These are phyloP conservation scores for Pigoraptor vietnamica DNA, from an alignment of 78 protist genomes.

Conservation along the genomic window DNA sequence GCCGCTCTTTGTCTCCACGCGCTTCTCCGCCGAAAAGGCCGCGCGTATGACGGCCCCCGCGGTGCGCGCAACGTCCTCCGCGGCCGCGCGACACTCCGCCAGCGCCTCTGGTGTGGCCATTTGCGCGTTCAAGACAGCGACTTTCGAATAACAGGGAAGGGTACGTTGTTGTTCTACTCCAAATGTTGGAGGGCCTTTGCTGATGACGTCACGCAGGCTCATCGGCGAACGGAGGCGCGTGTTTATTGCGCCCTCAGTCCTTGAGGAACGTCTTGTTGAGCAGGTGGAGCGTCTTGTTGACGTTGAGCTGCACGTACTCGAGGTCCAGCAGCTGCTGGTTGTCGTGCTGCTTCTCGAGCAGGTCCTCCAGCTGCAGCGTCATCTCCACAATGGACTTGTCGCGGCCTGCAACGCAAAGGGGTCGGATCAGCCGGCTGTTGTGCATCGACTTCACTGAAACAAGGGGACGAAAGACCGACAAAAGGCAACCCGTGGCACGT, in stretches of 20 bases:
- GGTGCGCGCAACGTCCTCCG: not conserved
- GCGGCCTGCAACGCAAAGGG: constrained; percentile 7
- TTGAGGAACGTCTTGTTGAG: constrained; percentile 39
- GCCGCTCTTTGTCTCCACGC: not conserved
- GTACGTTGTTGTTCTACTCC: too few relatives aligned
- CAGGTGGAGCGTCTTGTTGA: constrained; percentile 47
- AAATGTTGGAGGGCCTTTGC: too few relatives aligned
- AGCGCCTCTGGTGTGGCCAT: not conserved
- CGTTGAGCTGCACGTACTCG: constrained; percentile 52
- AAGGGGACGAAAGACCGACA: too few relatives aligned
- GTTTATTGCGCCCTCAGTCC: not conserved
- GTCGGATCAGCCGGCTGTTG: too few relatives aligned
- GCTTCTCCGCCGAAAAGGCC: not conserved
- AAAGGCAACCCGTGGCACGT: too few relatives aligned
- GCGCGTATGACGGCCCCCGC: not conserved
- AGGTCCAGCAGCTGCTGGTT: constrained; percentile 45
- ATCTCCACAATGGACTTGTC: constrained; percentile 38
- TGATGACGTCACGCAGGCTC: not conserved
- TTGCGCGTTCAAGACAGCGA: not conserved
- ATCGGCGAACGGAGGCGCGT: not conserved
- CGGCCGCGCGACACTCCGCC: not conserved
- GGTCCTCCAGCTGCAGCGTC: constrained; percentile 47
- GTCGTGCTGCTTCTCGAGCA: constrained; percentile 52
- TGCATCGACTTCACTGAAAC: too few relatives aligned
- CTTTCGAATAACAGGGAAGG: too few relatives aligned